Base-by-base conservation (phyloP, 2,329 filamentous ascomycete species). In the Fusarium irregulare region DNA sequence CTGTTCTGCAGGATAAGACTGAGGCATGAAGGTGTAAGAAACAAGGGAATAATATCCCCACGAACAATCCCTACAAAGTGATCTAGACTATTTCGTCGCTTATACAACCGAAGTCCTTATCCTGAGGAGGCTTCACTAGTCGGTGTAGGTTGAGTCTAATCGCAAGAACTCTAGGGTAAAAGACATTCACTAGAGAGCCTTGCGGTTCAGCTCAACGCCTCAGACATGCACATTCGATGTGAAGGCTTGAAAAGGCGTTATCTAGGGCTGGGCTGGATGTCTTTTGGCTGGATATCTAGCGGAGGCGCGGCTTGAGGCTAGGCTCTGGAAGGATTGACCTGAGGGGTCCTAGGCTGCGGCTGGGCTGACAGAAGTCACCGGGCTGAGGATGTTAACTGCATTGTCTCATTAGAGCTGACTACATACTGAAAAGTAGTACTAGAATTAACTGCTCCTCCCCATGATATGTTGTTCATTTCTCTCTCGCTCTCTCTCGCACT, bases 301-400 rank as follows among this genome's bases (percentile, higher is more conserved):
- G 61, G 68, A 68, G 73, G 61, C 62, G 58, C 41, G 63, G 70
- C 60, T 63, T 60, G 61, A 42, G 56, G 50, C 70, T 74, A 72
- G 64, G 53, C 60, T 54, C 18, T 57, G 51, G 27, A 44, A 47
- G 63, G 62, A 57, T 65, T 59, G 61, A 37, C 34, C 18, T 37
- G 55, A 64, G 65, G 54, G 63, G 41, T 49, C 42, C 60, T 67
- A 48, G 45, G 60, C 64, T 62, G 68, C 60, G 68, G 64, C 69
- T 68, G 66, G 69, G 65, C 70, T 72, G 67, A 70, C 63, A 57
- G 47, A 42, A 57, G 47, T 54, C 49, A 56, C 46, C 42, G 55
- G 54, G 68, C 64, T 71, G 68, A 59, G 64, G 46, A n/a, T 50
- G 63, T 50, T 21, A 21, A 21, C 20, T 21, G 20, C 20, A 21